Percentiles rank a stretch among this genome's conserved stretches.
phyloP scores from a whole-genome alignment of 164 flowering plant species.

The Magnolia changhungtana region DNA sequence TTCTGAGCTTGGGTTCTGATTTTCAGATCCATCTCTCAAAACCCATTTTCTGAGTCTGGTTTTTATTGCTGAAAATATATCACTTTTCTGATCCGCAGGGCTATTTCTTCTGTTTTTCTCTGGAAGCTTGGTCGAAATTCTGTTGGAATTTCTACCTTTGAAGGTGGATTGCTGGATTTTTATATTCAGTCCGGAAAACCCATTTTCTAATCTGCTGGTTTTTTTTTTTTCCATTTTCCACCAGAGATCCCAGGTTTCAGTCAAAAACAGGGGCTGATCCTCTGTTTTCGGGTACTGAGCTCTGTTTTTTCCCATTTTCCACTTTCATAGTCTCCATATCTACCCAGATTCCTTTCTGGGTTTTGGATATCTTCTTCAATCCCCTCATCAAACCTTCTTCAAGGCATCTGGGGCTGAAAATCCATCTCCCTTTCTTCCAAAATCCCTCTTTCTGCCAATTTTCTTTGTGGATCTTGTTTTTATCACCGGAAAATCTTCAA shows the following conservation, averaged over 20 bases:
- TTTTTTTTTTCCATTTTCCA: not conserved
- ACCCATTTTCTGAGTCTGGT: constrained; percentile 1
- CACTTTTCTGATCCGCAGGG: not conserved
- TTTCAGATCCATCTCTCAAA: constrained; percentile 13
- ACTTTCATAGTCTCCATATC: not conserved
- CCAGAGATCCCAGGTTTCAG: not conserved
- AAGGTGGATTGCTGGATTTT: not conserved
- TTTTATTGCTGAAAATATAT: not conserved
- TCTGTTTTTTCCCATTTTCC: not conserved
- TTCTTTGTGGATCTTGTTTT: not conserved
- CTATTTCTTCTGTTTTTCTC: not conserved
- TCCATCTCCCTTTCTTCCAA: not conserved
- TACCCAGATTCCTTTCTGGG: not conserved
- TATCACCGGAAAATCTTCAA: not conserved
- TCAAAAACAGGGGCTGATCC: not conserved
- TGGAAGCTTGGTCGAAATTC: not conserved
- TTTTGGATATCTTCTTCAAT: not conserved
- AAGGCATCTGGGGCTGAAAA: not conserved
- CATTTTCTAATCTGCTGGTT: not conserved
- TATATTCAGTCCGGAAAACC: constrained; percentile 9
- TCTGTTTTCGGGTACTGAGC: constrained; percentile 1
- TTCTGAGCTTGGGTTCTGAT: constrained; percentile 6
- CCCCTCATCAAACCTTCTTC: not conserved
- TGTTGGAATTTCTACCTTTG: not conserved
- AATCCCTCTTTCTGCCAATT: not conserved